Percentiles rank a stretch among this genome's conserved stretches.
Evolutionary conservation across 2,329 filamentous ascomycete genomes (phyloP).

Genomic region (Lasiodiplodia hormozganensis): DNA sequence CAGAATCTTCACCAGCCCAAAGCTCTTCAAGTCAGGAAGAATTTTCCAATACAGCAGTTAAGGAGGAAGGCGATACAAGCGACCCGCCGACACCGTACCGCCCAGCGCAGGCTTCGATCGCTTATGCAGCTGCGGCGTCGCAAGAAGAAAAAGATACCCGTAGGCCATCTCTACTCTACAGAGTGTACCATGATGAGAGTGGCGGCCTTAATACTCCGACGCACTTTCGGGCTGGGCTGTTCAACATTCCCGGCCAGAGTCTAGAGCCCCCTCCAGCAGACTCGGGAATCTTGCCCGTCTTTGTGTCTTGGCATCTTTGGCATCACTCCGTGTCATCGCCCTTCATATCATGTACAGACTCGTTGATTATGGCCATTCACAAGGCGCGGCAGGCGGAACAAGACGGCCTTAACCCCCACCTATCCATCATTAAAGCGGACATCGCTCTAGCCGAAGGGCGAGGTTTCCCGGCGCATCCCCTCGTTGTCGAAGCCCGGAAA

Average conservation of each 20-base stretch:
- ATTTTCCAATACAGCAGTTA: neutral
- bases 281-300: neutral
- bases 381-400: neutral
- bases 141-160: neutral
- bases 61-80: neutral
- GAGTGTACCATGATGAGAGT: slow-evolving; percentile 3
- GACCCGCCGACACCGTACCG: neutral
- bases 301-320: neutral
- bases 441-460: neutral
- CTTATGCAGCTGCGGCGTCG: neutral
- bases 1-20: neutral
- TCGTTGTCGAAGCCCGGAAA: neutral
- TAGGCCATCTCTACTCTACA: neutral
- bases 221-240: neutral
- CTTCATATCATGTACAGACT: slow-evolving; percentile 9
- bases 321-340: neutral
- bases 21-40: neutral
- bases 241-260: neutral
- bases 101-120: neutral
- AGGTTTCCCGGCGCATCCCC: neutral
- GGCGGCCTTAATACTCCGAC: neutral
- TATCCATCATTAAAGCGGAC: neutral
- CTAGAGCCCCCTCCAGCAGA: neutral
- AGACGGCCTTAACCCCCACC: neutral
- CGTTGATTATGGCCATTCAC: neutral